phyloP scores from a whole-genome alignment of 345 rosid species.

The Rhodamnia argentea region DNA sequence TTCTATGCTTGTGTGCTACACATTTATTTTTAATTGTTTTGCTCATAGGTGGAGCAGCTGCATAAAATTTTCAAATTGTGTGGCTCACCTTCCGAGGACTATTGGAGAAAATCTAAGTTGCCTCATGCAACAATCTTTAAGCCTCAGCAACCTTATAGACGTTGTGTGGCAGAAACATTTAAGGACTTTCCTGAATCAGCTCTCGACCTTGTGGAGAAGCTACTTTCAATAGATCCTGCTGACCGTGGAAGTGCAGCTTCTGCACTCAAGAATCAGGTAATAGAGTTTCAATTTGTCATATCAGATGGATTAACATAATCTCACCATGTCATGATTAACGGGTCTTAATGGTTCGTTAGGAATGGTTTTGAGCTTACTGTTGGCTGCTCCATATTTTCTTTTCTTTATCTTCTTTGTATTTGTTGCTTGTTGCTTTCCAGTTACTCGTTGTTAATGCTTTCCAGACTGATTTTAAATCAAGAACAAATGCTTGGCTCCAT shows the following conservation, averaged over 20 bases:
- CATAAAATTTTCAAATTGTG: conserved; percentile 98
- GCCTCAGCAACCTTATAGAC: conserved; percentile 93
- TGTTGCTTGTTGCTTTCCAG: background rate
- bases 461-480: background rate
- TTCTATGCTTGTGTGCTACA: background rate
- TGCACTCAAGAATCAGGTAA: conserved; percentile 82
- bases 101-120: conserved; percentile 89
- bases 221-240: conserved; percentile 82
- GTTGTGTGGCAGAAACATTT: conserved; percentile 83
- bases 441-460: background rate
- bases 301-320: background rate
- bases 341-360: background rate
- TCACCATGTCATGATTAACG: background rate
- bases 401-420: background rate
- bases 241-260: conserved; percentile 83
- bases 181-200: conserved; percentile 90
- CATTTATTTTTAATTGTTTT: background rate
- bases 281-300: background rate
- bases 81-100: conserved; percentile 94
- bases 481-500: background rate
- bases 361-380: background rate
- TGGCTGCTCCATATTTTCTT: background rate
- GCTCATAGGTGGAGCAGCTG: conserved; percentile 83
- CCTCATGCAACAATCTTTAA: conserved; percentile 98
- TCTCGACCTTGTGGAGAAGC: conserved; percentile 74